These are phyloP conservation scores for Aspergillus flavus DNA, from an alignment of 2,329 filamentous ascomycete species.

Conservation along the genomic window DNA sequence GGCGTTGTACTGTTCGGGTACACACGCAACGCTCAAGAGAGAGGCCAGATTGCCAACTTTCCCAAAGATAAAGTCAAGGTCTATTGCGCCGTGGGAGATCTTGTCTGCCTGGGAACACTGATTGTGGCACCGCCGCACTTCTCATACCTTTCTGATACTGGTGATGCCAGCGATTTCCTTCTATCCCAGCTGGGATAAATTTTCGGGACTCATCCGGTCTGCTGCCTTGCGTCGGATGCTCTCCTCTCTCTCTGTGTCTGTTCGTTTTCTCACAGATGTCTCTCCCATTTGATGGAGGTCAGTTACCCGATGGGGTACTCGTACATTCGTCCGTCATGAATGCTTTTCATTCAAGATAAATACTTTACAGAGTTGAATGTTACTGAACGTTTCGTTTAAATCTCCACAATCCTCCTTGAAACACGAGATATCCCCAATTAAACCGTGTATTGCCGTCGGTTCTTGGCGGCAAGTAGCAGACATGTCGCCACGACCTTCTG, in stretches of 20 bases:
- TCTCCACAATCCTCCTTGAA: not conserved
- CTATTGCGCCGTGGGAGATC: constrained; percentile 51
- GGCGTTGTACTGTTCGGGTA: constrained; percentile 49
- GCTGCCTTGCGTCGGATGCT: not conserved
- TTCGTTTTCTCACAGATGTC: not conserved
- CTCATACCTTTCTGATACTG: constrained; percentile 4
- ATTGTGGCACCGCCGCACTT: constrained; percentile 34
- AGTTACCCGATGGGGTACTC: not conserved
- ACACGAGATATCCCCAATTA: not conserved
- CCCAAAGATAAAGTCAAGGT: constrained; percentile 49
- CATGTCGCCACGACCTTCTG: not conserved
- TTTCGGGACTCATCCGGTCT: not conserved
- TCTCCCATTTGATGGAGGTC: too few species aligned
- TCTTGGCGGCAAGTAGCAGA: not conserved
- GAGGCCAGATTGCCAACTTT: constrained; percentile 44
- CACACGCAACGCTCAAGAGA: constrained; percentile 45
- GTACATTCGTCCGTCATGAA: not conserved
- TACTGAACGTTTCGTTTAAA: not conserved
- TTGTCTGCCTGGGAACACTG: constrained; percentile 52
- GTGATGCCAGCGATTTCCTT: constrained; percentile 6
- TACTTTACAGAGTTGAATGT: not conserved
- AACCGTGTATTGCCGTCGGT: not conserved
- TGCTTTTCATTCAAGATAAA: not conserved
- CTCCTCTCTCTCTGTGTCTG: accelerated
- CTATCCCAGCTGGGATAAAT: constrained; percentile 19